Evolutionary conservation across 164 flowering plant genomes (phyloP).

Genomic region (Nymphaea thermarum): DNA sequence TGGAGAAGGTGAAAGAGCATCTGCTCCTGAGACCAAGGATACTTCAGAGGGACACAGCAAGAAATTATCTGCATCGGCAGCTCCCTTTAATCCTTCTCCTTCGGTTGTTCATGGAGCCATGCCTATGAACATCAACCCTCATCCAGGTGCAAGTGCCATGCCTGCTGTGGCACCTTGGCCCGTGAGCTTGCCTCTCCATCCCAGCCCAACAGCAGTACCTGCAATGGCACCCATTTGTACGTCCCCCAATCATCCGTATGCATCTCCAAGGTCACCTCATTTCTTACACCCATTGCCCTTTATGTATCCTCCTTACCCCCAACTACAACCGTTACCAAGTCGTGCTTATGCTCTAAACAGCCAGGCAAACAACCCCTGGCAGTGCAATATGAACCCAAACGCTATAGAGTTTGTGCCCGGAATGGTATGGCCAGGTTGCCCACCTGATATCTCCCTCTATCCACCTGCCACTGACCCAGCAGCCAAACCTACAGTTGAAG

Average conservation of each 20-base stretch:
- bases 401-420: constrained; percentile 54
- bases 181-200: constrained; percentile 70
- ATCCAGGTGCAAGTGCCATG: constrained; percentile 44
- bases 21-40: no score
- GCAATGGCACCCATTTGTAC: constrained; percentile 27
- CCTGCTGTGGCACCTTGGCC: constrained; percentile 69
- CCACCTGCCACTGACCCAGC: constrained; percentile 48
- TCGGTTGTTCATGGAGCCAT: constrained; percentile 33
- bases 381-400: constrained; percentile 48
- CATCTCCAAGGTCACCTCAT: constrained; percentile 77
- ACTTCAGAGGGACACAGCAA: no score
- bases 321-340: constrained; percentile 50
- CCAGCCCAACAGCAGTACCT: constrained; percentile 23
- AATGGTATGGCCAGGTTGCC: constrained; percentile 71
- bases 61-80: constrained; percentile 91
- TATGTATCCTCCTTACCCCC: constrained; percentile 68
- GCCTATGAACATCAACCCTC: constrained; percentile 48
- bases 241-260: constrained; percentile 67
- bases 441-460: constrained; percentile 55
- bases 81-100: constrained; percentile 82
- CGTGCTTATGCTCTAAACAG: constrained; percentile 39
- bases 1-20: no score
- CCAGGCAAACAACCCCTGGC: constrained; percentile 77
- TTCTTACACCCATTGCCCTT: constrained; percentile 72
- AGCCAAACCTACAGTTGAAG: constrained; percentile 24